Conservation (phyloP, 192 early-diverging fungal genomes). For the Coemansia sp. region DNA sequence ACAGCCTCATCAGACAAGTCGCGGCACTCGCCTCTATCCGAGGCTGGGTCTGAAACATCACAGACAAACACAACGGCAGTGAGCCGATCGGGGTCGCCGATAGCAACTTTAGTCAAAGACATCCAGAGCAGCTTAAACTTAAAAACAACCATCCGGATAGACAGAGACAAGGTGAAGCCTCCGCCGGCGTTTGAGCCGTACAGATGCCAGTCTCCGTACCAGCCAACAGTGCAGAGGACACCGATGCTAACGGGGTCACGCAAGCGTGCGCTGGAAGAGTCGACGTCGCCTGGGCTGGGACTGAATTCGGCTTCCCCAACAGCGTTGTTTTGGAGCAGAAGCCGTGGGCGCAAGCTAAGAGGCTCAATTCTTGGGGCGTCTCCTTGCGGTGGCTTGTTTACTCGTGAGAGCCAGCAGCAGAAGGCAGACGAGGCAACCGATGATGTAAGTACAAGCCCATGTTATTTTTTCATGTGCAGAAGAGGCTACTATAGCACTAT, state of each 20-base stretch:
- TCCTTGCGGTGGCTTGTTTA: constrained; percentile 15
- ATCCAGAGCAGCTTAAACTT: constrained; percentile 38
- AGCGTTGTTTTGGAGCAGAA: constrained; percentile 21
- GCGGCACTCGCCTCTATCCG: not conserved
- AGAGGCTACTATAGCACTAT: not conserved
- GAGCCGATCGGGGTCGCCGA: constrained; percentile 20
- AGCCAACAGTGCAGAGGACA: constrained; percentile 10
- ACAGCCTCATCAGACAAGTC: constrained; percentile 9
- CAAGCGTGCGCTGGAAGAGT: constrained; percentile 30
- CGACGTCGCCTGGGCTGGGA: constrained; percentile 17
- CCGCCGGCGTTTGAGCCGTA: constrained; percentile 23
- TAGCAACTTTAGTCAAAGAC: constrained; percentile 30
- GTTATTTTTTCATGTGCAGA: not conserved
- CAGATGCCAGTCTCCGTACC: constrained; percentile 12
- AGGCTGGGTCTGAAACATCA: not conserved
- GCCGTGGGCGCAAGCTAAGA: constrained; percentile 3
- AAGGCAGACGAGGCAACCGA: constrained; percentile 15
- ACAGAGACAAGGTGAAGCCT: constrained; percentile 1
- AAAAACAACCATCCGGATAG: constrained; percentile 7
- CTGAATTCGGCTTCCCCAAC: constrained; percentile 22
- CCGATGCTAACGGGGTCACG: constrained; percentile 26
- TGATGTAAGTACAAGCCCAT: constrained; percentile 27
- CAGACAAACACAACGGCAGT: not conserved
- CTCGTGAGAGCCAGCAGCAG: constrained; percentile 11
- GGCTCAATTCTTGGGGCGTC: constrained; percentile 20